phyloP scores from a whole-genome alignment of 2,329 filamentous ascomycete genomes.

The Pestalotiopsis sp. region DNA sequence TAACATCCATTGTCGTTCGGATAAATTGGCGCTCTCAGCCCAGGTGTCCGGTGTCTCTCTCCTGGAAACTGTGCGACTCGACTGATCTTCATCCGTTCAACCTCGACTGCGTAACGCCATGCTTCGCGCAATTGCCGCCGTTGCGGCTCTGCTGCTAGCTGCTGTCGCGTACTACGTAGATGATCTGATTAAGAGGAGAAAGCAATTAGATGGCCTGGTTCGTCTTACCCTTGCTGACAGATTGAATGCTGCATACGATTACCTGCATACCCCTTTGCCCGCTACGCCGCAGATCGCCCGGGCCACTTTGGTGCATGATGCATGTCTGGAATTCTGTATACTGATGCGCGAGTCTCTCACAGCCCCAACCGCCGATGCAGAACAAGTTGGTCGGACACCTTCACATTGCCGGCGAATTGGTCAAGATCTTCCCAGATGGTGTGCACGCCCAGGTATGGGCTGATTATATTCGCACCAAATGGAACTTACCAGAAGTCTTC shows the following conservation, averaged over 20 bases:
- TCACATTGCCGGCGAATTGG: slow-evolving; percentile 1
- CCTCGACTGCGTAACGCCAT: background rate
- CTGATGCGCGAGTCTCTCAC: background rate
- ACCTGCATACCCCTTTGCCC: no score
- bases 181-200: slow-evolving; percentile 2
- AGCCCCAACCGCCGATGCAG: slow-evolving; percentile 8
- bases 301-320: no score
- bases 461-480: background rate
- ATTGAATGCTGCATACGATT: no score
- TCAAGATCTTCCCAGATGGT: background rate
- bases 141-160: slow-evolving; percentile 42
- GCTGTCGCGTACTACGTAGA: slow-evolving; percentile 8
- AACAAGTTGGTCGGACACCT: slow-evolving; percentile 5
- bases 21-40: no score
- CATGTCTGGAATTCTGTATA: background rate
- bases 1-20: no score
- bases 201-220: slow-evolving; percentile 1
- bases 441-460: background rate
- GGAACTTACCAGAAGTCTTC: slow-evolving; percentile 5
- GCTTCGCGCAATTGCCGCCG: slow-evolving; percentile 40
- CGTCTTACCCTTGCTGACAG: background rate
- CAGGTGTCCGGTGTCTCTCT: background rate
- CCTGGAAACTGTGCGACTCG: background rate
- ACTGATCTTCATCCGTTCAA: background rate
- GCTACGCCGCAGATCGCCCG: no score